Base-by-base conservation (phyloP, 1,284 basidiomycete genomes). In the Fistulinella cinereoalba region DNA sequence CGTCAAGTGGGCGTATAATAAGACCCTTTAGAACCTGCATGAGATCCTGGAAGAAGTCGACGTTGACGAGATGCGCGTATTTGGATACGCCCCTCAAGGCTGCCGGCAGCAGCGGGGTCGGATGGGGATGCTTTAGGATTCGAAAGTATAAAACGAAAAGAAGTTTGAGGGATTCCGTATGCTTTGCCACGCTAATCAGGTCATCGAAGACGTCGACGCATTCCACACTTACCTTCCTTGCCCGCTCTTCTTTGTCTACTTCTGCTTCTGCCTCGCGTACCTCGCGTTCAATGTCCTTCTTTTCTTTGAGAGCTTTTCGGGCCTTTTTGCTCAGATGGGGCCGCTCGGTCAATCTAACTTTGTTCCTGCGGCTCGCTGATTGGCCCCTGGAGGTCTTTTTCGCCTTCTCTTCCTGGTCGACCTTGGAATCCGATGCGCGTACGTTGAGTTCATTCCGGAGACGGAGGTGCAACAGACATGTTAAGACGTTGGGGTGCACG, bases 41-140 rank as follows among this genome's bases (percentile, higher is more conserved):
- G 38, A 99, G 74, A 70, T 99, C 97, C 56, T 88, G 86, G 82
- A 99, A 99, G 71, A 99, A 99, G 67, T 99, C 97, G 58, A 99
- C 81, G 69, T 97, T 99, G 68, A 99, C 93, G 47, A 97, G 80
- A 67, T 99, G 97, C 1, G 96, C 88, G 62, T 92, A 99, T 69
- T 85, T 85, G 6, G 93, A 85, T 58, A 99, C 88, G 51, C 97
- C 97, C 61, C 89, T 86, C 54, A 99, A 74, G 23, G 94, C 94
- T 22, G 90, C 83, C 11, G 93, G 87, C 18, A 99, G 76, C 9
- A 99, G 77, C 6, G 88, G 84, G 4, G 86, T 88, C 15, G 85
- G 84, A n/a, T 75, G 75, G 6, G 90, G 83, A 60, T 86, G 84
- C 72, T 99, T 99, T 55, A 99, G 76, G 58, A 99, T 89, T 54